phyloP scores from a whole-genome alignment of 768 basidiomycete species.

The Leccinellum rugosiceps region DNA sequence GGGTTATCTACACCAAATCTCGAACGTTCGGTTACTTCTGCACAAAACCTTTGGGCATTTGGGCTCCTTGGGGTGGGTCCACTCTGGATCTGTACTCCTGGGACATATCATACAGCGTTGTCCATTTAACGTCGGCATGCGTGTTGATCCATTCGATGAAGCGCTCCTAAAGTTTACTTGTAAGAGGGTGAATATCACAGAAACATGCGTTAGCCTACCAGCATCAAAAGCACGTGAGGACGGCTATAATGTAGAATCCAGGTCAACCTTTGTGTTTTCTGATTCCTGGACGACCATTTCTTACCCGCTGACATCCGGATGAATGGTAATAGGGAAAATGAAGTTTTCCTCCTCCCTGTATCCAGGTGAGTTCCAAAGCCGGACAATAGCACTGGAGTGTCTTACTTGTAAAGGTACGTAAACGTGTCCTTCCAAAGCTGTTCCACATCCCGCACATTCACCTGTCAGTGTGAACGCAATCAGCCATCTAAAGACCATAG shows the following conservation, averaged over 20 bases:
- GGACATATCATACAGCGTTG: conserved; percentile 66
- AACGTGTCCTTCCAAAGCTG: conserved; percentile 77
- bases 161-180: conserved; percentile 44
- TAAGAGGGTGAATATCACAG: not conserved
- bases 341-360: conserved; percentile 59
- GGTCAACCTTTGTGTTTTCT: not conserved
- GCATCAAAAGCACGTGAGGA: conserved; percentile 72
- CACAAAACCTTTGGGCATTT: conserved; percentile 50
- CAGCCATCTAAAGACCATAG: not conserved
- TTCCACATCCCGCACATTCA: conserved; percentile 64
- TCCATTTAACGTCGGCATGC: conserved; percentile 68
- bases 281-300: conserved; percentile 15
- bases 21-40: conserved; percentile 1
- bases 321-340: conserved; percentile 75
- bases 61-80: conserved; percentile 45
- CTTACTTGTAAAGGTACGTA: conserved; percentile 59
- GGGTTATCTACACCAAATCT: conserved; percentile 5
- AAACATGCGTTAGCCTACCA: conserved; percentile 37
- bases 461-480: conserved; percentile 31
- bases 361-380: conserved; percentile 1
- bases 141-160: conserved; percentile 75
- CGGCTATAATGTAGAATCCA: conserved; percentile 35
- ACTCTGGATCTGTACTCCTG: conserved; percentile 56
- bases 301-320: conserved; percentile 72
- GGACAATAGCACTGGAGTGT: not conserved